Conservation (phyloP, 2,329 filamentous ascomycete genomes). For the Monilinia vaccinii-corymbosi region DNA sequence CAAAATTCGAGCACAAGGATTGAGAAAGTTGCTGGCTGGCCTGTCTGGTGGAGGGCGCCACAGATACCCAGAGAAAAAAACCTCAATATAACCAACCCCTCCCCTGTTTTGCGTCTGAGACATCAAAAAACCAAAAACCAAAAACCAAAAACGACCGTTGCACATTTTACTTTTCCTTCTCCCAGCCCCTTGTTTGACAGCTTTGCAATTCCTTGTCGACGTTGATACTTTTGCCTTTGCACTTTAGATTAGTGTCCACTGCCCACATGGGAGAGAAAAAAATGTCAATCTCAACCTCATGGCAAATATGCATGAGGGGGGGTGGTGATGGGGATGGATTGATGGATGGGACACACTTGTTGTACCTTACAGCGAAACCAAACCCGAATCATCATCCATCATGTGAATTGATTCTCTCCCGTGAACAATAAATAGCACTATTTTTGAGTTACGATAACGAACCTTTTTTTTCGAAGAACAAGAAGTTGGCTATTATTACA, state of each 20-base stretch:
- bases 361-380: slow-evolving; percentile 14
- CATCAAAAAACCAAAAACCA: not conserved
- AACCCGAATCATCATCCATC: too few relatives aligned
- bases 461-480: too few relatives aligned
- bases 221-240: slow-evolving; percentile 3
- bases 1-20: slow-evolving; percentile 9
- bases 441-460: not conserved
- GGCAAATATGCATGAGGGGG: slow-evolving; percentile 6
- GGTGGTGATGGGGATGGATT: too few relatives aligned
- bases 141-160: not conserved
- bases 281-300: slow-evolving; percentile 21
- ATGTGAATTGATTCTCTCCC: slow-evolving; percentile 4
- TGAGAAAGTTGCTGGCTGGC: slow-evolving; percentile 4
- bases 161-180: slow-evolving; percentile 5
- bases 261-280: slow-evolving; percentile 11
- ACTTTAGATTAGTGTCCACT: slow-evolving; percentile 13
- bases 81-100: not conserved
- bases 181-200: slow-evolving; percentile 19
- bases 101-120: not conserved
- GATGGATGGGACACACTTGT: slow-evolving; percentile 7
- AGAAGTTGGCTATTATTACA: too few relatives aligned
- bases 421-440: too few relatives aligned
- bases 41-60: slow-evolving; percentile 5
- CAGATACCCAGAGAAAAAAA: slow-evolving; percentile 12
- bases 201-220: slow-evolving; percentile 10